Evolutionary conservation across 495 filamentous ascomycete genomes (phyloP), one percentile per base, ranked within the genome.

Genomic region (Corynascus novoguineensis): DNA sequence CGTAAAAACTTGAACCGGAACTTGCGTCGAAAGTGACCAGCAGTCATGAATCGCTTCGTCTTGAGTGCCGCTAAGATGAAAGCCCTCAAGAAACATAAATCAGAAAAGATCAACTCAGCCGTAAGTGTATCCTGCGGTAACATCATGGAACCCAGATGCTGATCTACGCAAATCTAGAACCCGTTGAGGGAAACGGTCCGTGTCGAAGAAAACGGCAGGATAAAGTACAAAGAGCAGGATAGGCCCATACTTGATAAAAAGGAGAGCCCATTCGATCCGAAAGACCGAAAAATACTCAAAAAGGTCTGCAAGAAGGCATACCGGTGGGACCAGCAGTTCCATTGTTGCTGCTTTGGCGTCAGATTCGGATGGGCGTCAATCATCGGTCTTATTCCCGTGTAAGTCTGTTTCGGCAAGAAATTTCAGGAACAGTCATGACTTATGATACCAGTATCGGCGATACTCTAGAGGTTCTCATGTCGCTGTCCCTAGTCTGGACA

Each of bases 351-450:
- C 65, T 81, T 84, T 59, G 86, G 87, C 21, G 76, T 95, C 50
- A 78, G 83, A 52, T 86, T 97, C 66, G 92, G 92, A 19, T 93
- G 88, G 86, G 81, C 84, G 29, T 83, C 81, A 63, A 77, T 96
- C 50, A 87, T 97, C 62, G 92, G 83, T 7, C 60, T 96, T 34
- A 66, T 97, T 41, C 93, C 93, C 51, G 79, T 80, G 78, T 90
- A 73, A 81, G 86, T 81, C 14, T 47, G 5, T 24, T 6, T 29
- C 3, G 1, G n/a, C 44, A 14, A 28, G 34, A n/a, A 10, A 7
- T 21, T 57, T n/a, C 47, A 51, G 21, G 15, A 17, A 24, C 48
- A 9, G 7, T 10, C 14, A 14, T 42, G 22, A 12, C 58, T 64
- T 15, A 64, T 47, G 14, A 2, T 15, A 15, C 34, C 44, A 89